Evolutionary conservation across 345 rosid species (phyloP).

Genomic region (Eucalyptus pauciflora): DNA sequence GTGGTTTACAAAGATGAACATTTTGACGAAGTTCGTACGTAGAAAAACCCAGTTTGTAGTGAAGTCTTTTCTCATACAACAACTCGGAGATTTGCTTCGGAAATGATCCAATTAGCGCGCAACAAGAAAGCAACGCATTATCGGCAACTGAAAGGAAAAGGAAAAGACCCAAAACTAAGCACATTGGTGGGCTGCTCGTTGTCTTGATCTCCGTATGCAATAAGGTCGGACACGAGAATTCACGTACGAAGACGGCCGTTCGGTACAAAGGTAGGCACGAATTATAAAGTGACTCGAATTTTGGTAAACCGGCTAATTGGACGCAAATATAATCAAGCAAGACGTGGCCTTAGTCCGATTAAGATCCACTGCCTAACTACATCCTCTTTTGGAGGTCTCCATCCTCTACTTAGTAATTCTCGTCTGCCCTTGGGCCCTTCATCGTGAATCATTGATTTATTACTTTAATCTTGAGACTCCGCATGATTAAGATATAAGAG

Average conservation of each 20-base stretch:
- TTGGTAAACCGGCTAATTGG: not conserved
- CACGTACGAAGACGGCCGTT: not conserved
- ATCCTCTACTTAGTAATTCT: no score
- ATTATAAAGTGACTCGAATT: not conserved
- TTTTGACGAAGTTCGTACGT: not conserved
- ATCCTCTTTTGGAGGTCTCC: no score
- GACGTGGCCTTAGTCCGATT: no score
- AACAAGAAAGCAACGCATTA: not conserved
- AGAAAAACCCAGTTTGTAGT: not conserved
- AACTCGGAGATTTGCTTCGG: not conserved
- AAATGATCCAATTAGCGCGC: not conserved
- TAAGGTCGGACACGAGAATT: not conserved
- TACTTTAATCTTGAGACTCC: no score
- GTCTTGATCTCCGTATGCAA: not conserved
- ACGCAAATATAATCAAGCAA: not conserved
- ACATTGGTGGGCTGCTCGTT: not conserved
- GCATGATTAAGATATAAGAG: no score
- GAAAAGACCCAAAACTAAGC: not conserved
- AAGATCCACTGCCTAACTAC: no score
- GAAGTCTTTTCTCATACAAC: not conserved
- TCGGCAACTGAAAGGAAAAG: not conserved
- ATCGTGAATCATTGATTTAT: no score
- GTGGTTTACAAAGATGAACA: not conserved
- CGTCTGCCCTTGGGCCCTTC: no score
- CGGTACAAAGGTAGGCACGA: not conserved